Evolutionary conservation across 176 grass and related monocot species (phyloP).

Genomic region (barley (Hordeum vulgare)): MorexV3_pseudomolecules_assembly NC_058520.1:586046062-586046561

Average conservation of each 20-base stretch:
- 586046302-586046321: conserved; percentile 57
- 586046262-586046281: conserved; percentile 79
- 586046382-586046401: conserved; percentile 44
- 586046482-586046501: conserved; percentile 67
- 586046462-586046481: conserved; percentile 77
- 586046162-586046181: conserved; percentile 91
- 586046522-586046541: conserved; percentile 52
- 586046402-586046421: conserved; percentile 33
- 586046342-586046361: conserved; percentile 63
- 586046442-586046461: conserved; percentile 48
- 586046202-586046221: conserved; percentile 50
- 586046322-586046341: conserved; percentile 51
- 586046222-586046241: conserved; percentile 56
- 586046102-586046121: conserved; percentile 70
- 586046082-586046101: conserved; percentile 66
- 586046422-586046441: conserved; percentile 23
- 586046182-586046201: conserved; percentile 70
- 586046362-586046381: conserved; percentile 60
- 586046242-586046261: conserved; percentile 80
- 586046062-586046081: conserved; percentile 60
- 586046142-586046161: conserved; percentile 48
- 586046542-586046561: conserved; percentile 56
- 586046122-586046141: conserved; percentile 55
- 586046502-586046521: conserved; percentile 32
- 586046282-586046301: conserved; percentile 57